A percentile compares a stretch with the other conserved stretches of the same genome.
Conservation (phyloP, 2,329 filamentous ascomycete species). For the Blumeriella jaapii region DNA sequence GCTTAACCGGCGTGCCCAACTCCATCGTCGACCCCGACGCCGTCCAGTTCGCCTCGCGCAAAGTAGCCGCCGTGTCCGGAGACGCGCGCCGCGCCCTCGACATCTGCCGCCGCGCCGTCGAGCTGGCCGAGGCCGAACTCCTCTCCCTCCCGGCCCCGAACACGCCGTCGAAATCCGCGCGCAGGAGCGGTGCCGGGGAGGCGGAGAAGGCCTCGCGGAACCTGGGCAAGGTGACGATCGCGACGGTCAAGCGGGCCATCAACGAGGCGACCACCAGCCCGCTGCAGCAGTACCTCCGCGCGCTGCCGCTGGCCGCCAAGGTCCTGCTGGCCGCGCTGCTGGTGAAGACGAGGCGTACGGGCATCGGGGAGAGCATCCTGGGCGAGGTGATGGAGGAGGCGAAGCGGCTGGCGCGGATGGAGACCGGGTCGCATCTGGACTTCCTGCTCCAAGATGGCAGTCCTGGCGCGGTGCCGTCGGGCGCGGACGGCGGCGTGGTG, state of each 20-base stretch:
- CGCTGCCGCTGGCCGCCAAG: constrained; percentile 71
- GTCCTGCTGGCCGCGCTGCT: constrained; percentile 76
- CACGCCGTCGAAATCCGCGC: constrained; percentile 50
- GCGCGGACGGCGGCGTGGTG: no score
- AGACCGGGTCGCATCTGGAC: constrained; percentile 43
- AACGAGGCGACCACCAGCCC: constrained; percentile 90
- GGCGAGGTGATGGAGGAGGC: constrained; percentile 86
- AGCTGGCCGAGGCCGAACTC: constrained; percentile 73
- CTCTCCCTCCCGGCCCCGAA: constrained; percentile 31
- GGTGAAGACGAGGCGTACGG: constrained; percentile 67
- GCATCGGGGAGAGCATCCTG: constrained; percentile 75
- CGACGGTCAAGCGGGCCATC: constrained; percentile 88
- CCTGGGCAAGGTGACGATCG: constrained; percentile 66
- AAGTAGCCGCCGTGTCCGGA: constrained; percentile 91
- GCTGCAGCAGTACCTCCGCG: constrained; percentile 76
- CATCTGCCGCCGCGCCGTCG: constrained; percentile 89
- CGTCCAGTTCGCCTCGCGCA: constrained; percentile 89
- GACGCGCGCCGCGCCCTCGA: constrained; percentile 87
- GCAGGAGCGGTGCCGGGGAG: constrained; percentile 18
- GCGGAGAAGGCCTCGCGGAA: constrained; percentile 12
- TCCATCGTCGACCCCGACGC: constrained; percentile 88
- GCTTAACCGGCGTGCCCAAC: constrained; percentile 76
- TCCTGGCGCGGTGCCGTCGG: no score
- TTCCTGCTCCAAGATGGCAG: constrained; percentile 34
- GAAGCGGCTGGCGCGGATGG: constrained; percentile 52